Percentiles rank a stretch among this genome's conserved stretches.
Conservation (phyloP, 257 asterid genomes). For the Salvia splendens region DNA sequence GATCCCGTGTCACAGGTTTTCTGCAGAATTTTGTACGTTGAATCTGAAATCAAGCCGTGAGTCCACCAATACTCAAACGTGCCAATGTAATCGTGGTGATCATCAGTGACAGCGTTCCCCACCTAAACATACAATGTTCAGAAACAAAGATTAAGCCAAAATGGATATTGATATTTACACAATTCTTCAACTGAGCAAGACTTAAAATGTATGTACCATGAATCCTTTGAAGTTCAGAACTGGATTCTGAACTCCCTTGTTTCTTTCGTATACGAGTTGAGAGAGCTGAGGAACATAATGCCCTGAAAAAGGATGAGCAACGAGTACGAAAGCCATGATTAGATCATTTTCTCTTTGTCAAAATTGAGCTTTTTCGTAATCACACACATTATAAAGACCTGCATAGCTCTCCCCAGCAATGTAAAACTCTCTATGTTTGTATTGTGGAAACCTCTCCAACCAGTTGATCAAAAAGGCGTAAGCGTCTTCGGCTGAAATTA, state of each 20-base stretch:
- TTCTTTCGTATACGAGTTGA: conserved; percentile 58
- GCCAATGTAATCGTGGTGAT: conserved; percentile 77
- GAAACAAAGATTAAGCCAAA: conserved; percentile 22
- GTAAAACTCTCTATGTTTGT: conserved; percentile 86
- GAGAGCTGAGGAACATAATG: conserved; percentile 97
- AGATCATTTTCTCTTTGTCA: conserved; percentile 8
- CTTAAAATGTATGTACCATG: conserved; percentile 52
- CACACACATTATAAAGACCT: conserved; percentile 40
- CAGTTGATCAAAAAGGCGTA: conserved; percentile 74
- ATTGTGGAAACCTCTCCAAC: conserved; percentile 98
- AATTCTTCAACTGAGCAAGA: neutral
- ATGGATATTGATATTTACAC: neutral
- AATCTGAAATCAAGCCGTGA: conserved; percentile 91
- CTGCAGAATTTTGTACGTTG: conserved; percentile 68
- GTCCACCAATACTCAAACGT: conserved; percentile 99
- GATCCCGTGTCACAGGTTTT: conserved; percentile 68
- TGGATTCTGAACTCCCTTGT: conserved; percentile 77
- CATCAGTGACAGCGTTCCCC: conserved; percentile 98
- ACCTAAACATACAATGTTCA: conserved; percentile 51
- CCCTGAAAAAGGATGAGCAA: conserved; percentile 51
- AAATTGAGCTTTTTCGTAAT: neutral
- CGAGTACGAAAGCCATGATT: conserved; percentile 9
- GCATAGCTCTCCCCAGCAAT: conserved; percentile 98
- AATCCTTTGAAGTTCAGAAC: conserved; percentile 86
- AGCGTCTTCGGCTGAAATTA: conserved; percentile 76